phyloP scores from a whole-genome alignment of 768 basidiomycete species.

The Lentinula sp. region DNA sequence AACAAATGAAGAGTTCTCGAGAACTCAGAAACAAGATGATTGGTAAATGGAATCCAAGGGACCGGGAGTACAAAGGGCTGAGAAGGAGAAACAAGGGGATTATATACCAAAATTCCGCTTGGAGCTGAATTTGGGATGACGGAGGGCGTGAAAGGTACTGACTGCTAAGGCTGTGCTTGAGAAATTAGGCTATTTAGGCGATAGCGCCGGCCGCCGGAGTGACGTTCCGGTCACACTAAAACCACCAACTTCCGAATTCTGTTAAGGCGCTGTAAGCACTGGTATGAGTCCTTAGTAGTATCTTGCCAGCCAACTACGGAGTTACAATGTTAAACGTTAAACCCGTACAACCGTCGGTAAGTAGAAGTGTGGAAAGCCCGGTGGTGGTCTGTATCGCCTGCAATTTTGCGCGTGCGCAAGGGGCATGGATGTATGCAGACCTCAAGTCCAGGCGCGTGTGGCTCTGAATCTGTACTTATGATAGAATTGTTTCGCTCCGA shows the following conservation, averaged over 20 bases:
- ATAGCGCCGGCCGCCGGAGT: neutral
- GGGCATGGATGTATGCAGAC: neutral
- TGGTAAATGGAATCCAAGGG: neutral
- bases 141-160: neutral
- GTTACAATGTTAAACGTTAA: neutral
- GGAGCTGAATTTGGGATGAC: neutral
- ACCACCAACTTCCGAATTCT: neutral
- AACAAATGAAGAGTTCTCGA: neutral
- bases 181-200: constrained; percentile 1
- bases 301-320: neutral
- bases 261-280: neutral
- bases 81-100: neutral
- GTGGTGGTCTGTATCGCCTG: neutral
- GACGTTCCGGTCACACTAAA: neutral
- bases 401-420: neutral
- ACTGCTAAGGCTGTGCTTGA: neutral
- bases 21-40: neutral
- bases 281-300: neutral
- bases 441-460: neutral
- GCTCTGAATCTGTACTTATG: neutral
- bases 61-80: neutral
- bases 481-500: neutral
- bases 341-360: neutral
- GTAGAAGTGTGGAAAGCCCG: neutral
- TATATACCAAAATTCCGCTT: neutral